These are phyloP conservation scores for Solanum rostratum DNA, from an alignment of 257 asterid genomes.

Conservation along the genomic window DNA sequence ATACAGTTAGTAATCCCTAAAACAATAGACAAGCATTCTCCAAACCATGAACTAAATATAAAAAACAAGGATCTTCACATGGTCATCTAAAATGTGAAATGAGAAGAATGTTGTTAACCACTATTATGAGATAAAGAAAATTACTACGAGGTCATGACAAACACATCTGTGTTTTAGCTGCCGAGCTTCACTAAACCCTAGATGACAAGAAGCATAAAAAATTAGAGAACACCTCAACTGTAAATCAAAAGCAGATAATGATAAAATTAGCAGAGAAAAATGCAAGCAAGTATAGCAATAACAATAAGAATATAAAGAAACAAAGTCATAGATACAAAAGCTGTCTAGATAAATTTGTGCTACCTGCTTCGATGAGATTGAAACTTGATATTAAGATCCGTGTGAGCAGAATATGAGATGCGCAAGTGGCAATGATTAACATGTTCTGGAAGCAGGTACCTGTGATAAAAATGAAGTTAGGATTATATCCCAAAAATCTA, in stretches of 20 bases:
- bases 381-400: constrained; percentile 76
- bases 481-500: not conserved
- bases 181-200: constrained; percentile 75
- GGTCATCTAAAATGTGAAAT: not conserved
- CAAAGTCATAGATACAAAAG: constrained; percentile 7
- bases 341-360: not conserved
- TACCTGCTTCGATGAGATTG: constrained; percentile 92
- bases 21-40: not conserved
- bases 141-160: constrained; percentile 51
- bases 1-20: not conserved
- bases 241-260: not conserved
- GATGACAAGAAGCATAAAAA: constrained; percentile 36
- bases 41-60: not conserved
- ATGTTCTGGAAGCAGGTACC: constrained; percentile 79
- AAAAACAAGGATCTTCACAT: not conserved
- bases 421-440: constrained; percentile 56
- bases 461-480: constrained; percentile 17
- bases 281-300: constrained; percentile 3
- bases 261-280: not conserved
- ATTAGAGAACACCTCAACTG: constrained; percentile 28
- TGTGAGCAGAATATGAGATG: constrained; percentile 82
- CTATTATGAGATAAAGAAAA: constrained; percentile 39
- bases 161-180: constrained; percentile 58
- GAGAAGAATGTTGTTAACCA: not conserved
- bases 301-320: constrained; percentile 1